phyloP scores from a whole-genome alignment of 2,329 filamentous ascomycete species.

The Macrophomina pseudophaseolina region DNA sequence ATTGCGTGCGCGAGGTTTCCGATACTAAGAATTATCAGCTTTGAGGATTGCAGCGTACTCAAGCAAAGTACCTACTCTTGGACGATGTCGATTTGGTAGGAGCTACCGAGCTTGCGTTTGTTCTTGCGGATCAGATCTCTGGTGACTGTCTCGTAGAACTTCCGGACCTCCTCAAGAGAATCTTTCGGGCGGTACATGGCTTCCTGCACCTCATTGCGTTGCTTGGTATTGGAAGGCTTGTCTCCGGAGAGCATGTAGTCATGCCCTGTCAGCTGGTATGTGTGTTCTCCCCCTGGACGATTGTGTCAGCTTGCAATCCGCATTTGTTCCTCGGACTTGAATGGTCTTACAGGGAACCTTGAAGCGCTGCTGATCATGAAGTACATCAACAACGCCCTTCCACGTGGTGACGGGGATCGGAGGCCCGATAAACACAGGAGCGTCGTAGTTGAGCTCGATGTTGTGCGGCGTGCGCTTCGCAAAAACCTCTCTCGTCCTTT shows the following conservation, averaged over 20 bases:
- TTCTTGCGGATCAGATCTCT: conserved; percentile 37
- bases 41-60: neutral
- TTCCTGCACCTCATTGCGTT: conserved; percentile 29
- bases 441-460: conserved; percentile 33
- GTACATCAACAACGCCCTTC: conserved; percentile 34
- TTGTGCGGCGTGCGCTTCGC: conserved; percentile 29
- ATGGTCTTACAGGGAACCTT: conserved; percentile 34
- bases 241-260: conserved; percentile 34
- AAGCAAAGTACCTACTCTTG: conserved; percentile 23
- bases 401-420: conserved; percentile 32
- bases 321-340: neutral
- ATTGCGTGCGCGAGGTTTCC: conserved; percentile 38
- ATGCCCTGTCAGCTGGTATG: conserved; percentile 34
- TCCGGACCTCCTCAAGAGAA: conserved; percentile 30
- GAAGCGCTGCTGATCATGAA: conserved; percentile 36
- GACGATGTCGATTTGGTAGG: conserved; percentile 40
- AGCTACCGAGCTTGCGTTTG: conserved; percentile 37
- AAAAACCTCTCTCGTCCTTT: conserved; percentile 31
- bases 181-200: conserved; percentile 31
- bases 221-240: conserved; percentile 27
- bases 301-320: neutral
- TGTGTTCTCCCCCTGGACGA: conserved; percentile 31
- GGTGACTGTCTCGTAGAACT: conserved; percentile 33
- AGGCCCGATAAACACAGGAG: conserved; percentile 29
- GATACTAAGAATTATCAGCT: conserved; percentile 26